Evolutionary conservation across 306 rosid genomes (phyloP), one percentile per base, ranked within the genome.

Genomic region (Hylodesmum podocarpum): DNA sequence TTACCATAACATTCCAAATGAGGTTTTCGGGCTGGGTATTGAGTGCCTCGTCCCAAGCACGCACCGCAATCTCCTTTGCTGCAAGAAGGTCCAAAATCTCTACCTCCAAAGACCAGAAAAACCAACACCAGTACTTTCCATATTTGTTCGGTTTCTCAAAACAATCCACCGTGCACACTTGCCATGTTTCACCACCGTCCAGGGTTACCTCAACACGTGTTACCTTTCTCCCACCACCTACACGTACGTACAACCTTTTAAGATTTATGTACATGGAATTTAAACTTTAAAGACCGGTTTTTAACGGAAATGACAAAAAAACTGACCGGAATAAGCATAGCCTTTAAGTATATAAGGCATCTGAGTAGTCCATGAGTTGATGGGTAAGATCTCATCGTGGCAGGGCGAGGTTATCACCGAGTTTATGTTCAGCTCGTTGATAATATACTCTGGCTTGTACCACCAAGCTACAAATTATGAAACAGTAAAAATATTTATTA

Each of bases 41-140:
- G 70, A 61, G 92, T 55, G 96, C 82, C 77, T 89, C 87, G 27
- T 94, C 98, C 98, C 98, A 91, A 12, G 97, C 94, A 4, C 98
- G 87, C 1, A 91, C 98, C 0, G 96, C 96, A 6, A 94, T 82
- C 54, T 89, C 96, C 57, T 87, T 94, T 41, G 90, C 89, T 3
- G 75, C 88, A 8, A 94, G 65, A 1, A 94, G 64, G 76, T 87
- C 85, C 27, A 88, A 75, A 24, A 94, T 88, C 70, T 91, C 94
- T 4, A 91, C 88, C 50, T 91, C 98, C 71, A 94, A 65, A 0
- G 87, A 88, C 98, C 98, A 94, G 75, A 94, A 91, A 68, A 97
- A 91, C 98, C 98, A 91, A 76, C 98, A 94, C 97, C 97, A 94
- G 77, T 84, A 84, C 53, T 91, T 94, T 0, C 98, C 98, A 24